Conservation (phyloP, 495 filamentous ascomycete species). For the Melanomma pulvis-pyrius region DNA sequence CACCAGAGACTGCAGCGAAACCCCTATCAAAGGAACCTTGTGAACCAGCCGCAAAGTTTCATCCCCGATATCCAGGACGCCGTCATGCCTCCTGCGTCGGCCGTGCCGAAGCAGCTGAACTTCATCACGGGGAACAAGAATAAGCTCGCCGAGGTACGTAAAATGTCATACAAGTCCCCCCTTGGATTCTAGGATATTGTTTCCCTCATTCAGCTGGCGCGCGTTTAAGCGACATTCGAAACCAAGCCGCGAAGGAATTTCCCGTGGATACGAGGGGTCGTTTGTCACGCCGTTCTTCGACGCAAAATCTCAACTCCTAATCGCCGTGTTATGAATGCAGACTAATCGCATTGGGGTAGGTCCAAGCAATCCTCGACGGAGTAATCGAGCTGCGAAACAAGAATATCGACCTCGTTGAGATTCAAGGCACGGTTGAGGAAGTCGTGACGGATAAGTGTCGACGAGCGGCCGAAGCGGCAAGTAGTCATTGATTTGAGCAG, state of each 20-base stretch:
- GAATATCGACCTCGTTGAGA: slow-evolving; percentile 77
- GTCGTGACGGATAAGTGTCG: slow-evolving; percentile 85
- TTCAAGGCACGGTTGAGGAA: slow-evolving; percentile 91
- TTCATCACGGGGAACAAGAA: slow-evolving; percentile 97
- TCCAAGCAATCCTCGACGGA: slow-evolving; percentile 78
- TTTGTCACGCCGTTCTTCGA: no score
- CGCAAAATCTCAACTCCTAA: no score
- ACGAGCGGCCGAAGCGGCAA: slow-evolving; percentile 70
- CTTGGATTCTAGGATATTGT: no score
- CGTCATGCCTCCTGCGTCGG: slow-evolving; percentile 36
- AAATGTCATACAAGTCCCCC: no score
- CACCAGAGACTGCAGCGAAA: not conserved
- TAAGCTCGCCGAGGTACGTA: slow-evolving; percentile 70
- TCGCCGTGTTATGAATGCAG: not conserved
- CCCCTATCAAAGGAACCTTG: not conserved
- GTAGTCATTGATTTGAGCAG: slow-evolving; percentile 17
- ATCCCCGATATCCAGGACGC: not conserved
- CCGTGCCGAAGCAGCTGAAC: slow-evolving; percentile 60
- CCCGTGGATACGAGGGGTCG: not conserved
- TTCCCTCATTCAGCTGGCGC: not conserved
- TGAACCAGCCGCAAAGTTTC: slow-evolving; percentile 6
- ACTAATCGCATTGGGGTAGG: slow-evolving; percentile 1
- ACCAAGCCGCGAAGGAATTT: no score
- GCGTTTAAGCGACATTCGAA: not conserved
- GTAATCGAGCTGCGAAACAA: slow-evolving; percentile 73